Evolutionary conservation across 768 basidiomycete species (phyloP), one percentile per base, ranked within the genome.

Genomic region (Russula sp.): DNA sequence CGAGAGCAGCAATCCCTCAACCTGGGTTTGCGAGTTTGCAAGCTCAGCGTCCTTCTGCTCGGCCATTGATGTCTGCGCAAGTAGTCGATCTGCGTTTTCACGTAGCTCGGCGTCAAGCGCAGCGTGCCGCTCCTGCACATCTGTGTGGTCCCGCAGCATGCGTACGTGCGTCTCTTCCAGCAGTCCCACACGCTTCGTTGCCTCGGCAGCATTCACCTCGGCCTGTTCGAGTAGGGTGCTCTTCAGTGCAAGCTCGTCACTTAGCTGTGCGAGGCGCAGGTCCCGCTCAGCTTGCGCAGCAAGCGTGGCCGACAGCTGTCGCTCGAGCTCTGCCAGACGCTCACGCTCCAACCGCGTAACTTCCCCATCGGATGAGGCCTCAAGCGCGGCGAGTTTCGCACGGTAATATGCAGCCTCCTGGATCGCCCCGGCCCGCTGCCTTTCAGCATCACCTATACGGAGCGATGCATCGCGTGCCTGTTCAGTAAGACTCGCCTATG

Each of bases 331-430:
- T 18, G 78, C 71, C 20, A 86, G 74, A 42, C 94, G 90, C 55
- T 93, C 89, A 11, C 86, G 84, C 67, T 97, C 94, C 6, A 95
- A 71, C 34, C 85, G 85, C 37, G 78, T 75, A 2, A 85, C 70
- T 39, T 96, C 94, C 6, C 76, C 71, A 10, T 86, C 81, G 18
- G 84, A 82, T 49, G 82, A 79, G 1, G 82, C 76, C 72, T 98
- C 97, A 55, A 92, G 75, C 0, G 96, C 94, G 3, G 86, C 82
- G n/a, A 96, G 77, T 75, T 98, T 98, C 52, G 95, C 91, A 55
- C 95, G 91, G 72, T 94, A 97, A 76, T 89, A 98, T 1, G 94
- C 92, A 2, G 95, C 90, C 75, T 99, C 97, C 74, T 98, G 92
- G 8, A 90, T 75, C 1, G 97, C 97, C 48, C 83, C 86, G 7